phyloP scores from a whole-genome alignment of 148 eudicot species.

The Cornus suecica region DNA sequence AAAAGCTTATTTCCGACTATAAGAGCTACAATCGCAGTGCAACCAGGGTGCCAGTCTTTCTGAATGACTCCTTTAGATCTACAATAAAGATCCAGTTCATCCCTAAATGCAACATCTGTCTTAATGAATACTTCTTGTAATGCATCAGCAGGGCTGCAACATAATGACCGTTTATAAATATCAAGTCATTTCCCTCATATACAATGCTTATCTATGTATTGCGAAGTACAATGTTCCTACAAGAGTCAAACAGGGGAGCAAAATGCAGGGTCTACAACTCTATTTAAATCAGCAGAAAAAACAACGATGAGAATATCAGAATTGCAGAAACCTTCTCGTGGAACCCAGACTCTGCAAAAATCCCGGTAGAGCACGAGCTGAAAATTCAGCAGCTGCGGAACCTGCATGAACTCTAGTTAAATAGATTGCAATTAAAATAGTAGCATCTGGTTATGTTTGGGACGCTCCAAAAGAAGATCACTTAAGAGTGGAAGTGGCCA shows the following conservation, averaged over 20 bases:
- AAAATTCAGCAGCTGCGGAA: slow-evolving; percentile 96
- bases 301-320: neutral
- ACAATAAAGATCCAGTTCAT: slow-evolving; percentile 45
- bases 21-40: slow-evolving; percentile 85
- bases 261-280: too few species aligned
- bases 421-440: neutral
- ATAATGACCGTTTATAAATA: neutral
- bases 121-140: slow-evolving; percentile 61
- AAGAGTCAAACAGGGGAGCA: too few species aligned
- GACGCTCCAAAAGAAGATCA: neutral
- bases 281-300: too few species aligned
- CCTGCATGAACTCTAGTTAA: slow-evolving; percentile 45
- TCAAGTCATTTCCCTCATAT: neutral
- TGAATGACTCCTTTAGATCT: slow-evolving; percentile 50
- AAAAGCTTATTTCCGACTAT: slow-evolving; percentile 61
- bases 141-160: slow-evolving; percentile 65
- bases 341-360: slow-evolving; percentile 45
- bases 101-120: slow-evolving; percentile 79
- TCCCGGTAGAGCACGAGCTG: slow-evolving; percentile 76
- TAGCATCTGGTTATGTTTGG: slow-evolving; percentile 1
- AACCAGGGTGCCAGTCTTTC: slow-evolving; percentile 94
- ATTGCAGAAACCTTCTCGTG: slow-evolving; percentile 40
- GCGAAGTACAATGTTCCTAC: too few species aligned
- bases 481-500: neutral
- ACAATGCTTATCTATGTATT: too few species aligned